Evolutionary conservation across 305 asterid genomes (phyloP), one percentile per base, ranked within the genome.

Genomic region (Stenogyne calaminthoides): DNA sequence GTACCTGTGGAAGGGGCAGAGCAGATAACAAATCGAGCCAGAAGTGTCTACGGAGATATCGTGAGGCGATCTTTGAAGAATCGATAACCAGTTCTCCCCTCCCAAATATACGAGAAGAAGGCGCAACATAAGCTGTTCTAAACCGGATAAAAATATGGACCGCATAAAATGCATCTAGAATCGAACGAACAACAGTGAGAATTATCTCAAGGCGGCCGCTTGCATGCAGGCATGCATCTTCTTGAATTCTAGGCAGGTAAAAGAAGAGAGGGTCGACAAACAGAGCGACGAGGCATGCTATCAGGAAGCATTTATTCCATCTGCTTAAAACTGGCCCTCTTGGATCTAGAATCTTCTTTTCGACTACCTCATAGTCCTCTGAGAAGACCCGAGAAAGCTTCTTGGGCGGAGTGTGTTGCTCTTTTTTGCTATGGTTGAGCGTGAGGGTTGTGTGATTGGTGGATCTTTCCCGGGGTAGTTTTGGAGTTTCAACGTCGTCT

Each of bases 1-100:
- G 6, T 84, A 88, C 93, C 90, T 84, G 93, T n/a, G 93, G 91
- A 69, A 88, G 84, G 29, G 93, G 93, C 14, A 88, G 84, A 29
- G 89, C 81, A 2, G 89, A 84, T 72, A 88, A 71, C 0, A 86
- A 2, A 47, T 88, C 89, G 16, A 86, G 66, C 85, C 85, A 84
- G 68, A 88, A 88, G 64, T 83, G 87, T 36, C 47, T 83, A 3
- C 73, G 70, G 9, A 86, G 78, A 77, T 88, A 88, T 67, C 84
- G 81, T 1, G 83, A 84, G 64, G 88, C 88, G 25, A 88, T 86
- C 81, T 78, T 88, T 9, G 83, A 72, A 63, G 93, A 67, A 69
- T 86, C 87, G 37, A 88, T 75, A 62, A 86, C 91, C 11, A 88
- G 87, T 74, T 88, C 91, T 46, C 93, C 93, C 79, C 91, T 72